Base-by-base conservation (phyloP, 1,139 yeast species). In the Debaryomyces singareniensis region DNA sequence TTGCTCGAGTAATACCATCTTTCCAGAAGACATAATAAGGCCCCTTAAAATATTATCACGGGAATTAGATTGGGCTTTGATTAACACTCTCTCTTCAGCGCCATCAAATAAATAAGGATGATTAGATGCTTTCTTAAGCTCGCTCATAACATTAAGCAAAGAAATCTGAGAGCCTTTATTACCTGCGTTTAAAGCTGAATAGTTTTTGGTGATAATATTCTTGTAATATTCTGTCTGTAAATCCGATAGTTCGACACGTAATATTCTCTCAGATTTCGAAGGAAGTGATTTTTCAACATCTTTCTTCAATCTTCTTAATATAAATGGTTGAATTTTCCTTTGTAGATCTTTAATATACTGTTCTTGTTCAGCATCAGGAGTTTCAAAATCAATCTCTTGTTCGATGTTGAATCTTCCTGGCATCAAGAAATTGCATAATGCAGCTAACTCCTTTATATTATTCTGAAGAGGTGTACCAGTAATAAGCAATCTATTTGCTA, bases 401-500 rank as follows among this genome's bases (percentile, higher is more conserved):
- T 89, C 96, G 43, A 93, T 89, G 35, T 69, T 69, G 44, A 89
- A 78, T 44, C 77, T 78, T 0, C 98, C 97, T 1, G 98, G 98
- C 96, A 87, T 87, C 49, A 93, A 68, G 53, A 93, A 93, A 52
- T 91, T 85, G 34, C 94, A 87, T 39, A 93, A 69, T 0, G 99
- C 97, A 2, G 96, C 96, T 42, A 93, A 69, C 57, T 93, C 99
- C 48, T 86, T 85, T 45, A 93, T 81, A 53, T 91, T 93, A 51
- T 93, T 93, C 54, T 91, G 99, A 40, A 91, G 68, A 3, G 99
- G 99, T 1, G 99, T 93, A 60, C 99, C 99, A 4, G 99, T 93
- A 43, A 93, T 93, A 39, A 93, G 70, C 36, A 93, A 62, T 42
- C 97, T 68, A 55, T 93, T 91, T 4, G 80, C 71, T 11, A 83